Base-by-base conservation (phyloP, 768 basidiomycete species). In the Pleurotus giganteus region DNA sequence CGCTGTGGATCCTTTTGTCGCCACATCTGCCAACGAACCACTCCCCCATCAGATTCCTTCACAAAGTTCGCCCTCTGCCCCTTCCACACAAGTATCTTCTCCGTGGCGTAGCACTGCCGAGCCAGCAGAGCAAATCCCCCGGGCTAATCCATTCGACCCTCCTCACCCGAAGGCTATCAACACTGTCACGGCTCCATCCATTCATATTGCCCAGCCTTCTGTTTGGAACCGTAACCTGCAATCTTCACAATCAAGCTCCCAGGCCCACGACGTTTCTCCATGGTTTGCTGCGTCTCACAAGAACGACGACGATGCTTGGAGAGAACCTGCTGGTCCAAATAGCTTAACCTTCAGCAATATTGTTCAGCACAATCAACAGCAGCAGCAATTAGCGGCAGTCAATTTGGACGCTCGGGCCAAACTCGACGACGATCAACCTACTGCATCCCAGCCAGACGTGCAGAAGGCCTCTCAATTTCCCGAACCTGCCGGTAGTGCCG, bases 271-370 rank as follows among this genome's bases (percentile, higher is more conserved):
- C 13, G 71, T 78, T 46, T 81, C 85, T 1, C 77, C 83, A 3
- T 87, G 86, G 86, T 64, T 75, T 44, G 66, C 71, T 47, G 71
- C 81, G 9, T 78, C 80, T 4, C 72, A 83, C 52, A 73, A 73
- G 21, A 62, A 65, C 31, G 65, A 72, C 0, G 76, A 81, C 31
- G 79, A 80, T 15, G 71, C 65, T 45, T 85, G 83, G 84, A 71
- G 65, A 45, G 64, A 70, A 44, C 56, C 62, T 6, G 54, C 73
- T 2, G 74, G 73, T 13, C 72, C 77, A 9, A 74, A 77, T 57
- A 81, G 80, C 56, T 71, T 86, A 17, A 83, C 85, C 0, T 73
- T 79, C 54, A 79, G 75, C 50, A 84, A 83, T 59, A 68, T 85
- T 17, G 81, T 78, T 7, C 82, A 84, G 47, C 83, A 85, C 58